Evolutionary conservation across 2,329 filamentous ascomycete species (phyloP), one percentile per base, ranked within the genome.

Genomic region (Coleophoma eucalyptorum): DNA sequence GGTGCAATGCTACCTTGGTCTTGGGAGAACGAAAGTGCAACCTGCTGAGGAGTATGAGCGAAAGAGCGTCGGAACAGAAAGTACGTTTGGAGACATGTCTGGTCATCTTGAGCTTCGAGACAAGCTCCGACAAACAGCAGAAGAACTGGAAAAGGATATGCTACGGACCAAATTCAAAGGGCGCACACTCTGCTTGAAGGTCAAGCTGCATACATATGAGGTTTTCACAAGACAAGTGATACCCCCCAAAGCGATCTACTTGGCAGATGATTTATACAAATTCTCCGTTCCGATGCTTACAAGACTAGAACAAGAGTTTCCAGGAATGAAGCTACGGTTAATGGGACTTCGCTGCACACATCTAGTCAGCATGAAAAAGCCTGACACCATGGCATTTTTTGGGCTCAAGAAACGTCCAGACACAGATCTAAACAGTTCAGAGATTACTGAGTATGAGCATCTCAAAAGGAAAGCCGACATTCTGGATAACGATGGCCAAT

Each of bases 201-300:
- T 97, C 57, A 99, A 99, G 66, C 73, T 97, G 7, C 90, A 97
- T 66, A 96, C 91, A 0, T 99, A 93, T 61, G 92, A 97, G 67
- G 89, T 97, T 18, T 79, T 90, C 47, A 96, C 92, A 0, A 79
- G 94, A 32, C 94, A 99, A 65, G 80, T 82, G 5, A 81, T 88
- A 3, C 79, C 86, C 2, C 86, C 89, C 0, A 87, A 85, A 57
- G 84, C 91, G 0, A 77, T 97, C 1, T 79, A 72, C 45, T 73
- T 79, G 5, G 87, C 90, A 0, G 86, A 93, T 38, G 94, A 99
- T 60, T 71, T 99, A 4, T 97, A 93, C 70, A 84, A 81, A 48
- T 89, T 84, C 62, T 78, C 90, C 0, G 67, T 96, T 1, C 92
- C 91, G 0, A 94, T 99, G 75, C 72, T 99, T 4, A 72, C 78